Evolutionary conservation across 306 rosid genomes (phyloP), one percentile per base, ranked within the genome.

Genomic region (Elaeagnus macrophylla): DNA sequence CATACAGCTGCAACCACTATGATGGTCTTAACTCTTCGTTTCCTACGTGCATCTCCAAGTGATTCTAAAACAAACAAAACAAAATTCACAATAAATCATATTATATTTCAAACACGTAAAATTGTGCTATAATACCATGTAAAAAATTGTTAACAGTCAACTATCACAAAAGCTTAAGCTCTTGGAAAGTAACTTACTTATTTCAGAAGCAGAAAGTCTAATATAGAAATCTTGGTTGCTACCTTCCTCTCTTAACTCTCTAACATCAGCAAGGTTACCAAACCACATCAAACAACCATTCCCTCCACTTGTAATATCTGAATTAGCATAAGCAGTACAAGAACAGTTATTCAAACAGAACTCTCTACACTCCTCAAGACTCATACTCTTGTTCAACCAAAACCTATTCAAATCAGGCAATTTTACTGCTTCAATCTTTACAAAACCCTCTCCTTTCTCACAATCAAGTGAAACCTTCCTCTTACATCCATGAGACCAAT

Each of bases 211-310:
- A 56, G 67, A 39, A 73, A 67, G 40, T 44, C 77, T 44, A 37
- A 74, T 15, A 38, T 73, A 56, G 6, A 78, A 16, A 54, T 74
- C 75, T 47, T 70, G 70, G 11, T 57, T 56, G 1, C 56, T 45
- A 16, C 6, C 62, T n/a, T 49, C 41, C 9, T 14, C 48, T 14
- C 25, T 10, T 13, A 49, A 42, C 43, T 46, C 68, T 17, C 73
- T 66, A 16, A 78, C 13, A 47, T 78, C 80, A 56, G 67, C 17
- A 19, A 78, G 54, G 14, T 55, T 59, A 2, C 61, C 68, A 35
- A 68, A 75, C 78, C 84, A 75, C 56, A 65, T 61, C 46, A 54
- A 9, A 58, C 81, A 79, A 1, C 73, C 71, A 50, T 18, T 61
- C 44, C 55, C 25, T 5, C 4, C 32, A 25, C 54, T 80, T 0